Evolutionary conservation across 2,329 filamentous ascomycete species (phyloP), one percentile per base, ranked within the genome.

Genomic region (Talaromyces atroroseus): DNA sequence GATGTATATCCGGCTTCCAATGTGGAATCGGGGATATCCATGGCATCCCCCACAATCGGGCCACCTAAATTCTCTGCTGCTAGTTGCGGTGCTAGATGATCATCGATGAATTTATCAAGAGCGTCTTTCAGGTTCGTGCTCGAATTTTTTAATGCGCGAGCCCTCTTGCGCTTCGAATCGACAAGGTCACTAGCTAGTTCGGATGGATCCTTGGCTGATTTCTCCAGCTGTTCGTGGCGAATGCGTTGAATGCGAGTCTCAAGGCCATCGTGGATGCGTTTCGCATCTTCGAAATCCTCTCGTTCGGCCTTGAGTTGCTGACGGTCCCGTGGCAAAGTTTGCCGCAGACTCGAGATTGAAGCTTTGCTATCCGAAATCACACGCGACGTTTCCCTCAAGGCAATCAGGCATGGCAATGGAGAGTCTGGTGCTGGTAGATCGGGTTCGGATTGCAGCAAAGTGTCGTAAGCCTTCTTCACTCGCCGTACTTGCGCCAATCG

Each of bases 41-140:
- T 78, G 63, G 86, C 77, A 62, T 90, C 87, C 3, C 90, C 89
- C 0, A 92, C 89, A 11, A 91, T 86, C 0, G 90, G 90, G 0
- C 90, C 90, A 7, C 90, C 90, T 1, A 92, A 78, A 65, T 91
- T 88, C 73, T 95, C 90, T 0, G 89, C 88, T 6, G 89, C 90
- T 45, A 95, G 77, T 83, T 92, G 88, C 2, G 82, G 74, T 1
- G 88, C 87, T 1, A 95, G 78, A 42, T 83, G 80, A 45, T 83
- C 75, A 59, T 89, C 82, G 57, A 92, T 85, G 65, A 95, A 95
- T 16, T 74, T 75, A 60, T 86, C 82, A 55, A 95, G 78, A 0
- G 82, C 78, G 57, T 79, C 80, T 55, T 88, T 81, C 16, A 94
- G 75, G 44, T 74, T 77, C 1, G 77, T 75, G 1, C 85, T 86